Evolutionary conservation across 2,329 filamentous ascomycete genomes (phyloP), one percentile per base, ranked within the genome.

Genomic region (Sordariomycetes sp.): DNA sequence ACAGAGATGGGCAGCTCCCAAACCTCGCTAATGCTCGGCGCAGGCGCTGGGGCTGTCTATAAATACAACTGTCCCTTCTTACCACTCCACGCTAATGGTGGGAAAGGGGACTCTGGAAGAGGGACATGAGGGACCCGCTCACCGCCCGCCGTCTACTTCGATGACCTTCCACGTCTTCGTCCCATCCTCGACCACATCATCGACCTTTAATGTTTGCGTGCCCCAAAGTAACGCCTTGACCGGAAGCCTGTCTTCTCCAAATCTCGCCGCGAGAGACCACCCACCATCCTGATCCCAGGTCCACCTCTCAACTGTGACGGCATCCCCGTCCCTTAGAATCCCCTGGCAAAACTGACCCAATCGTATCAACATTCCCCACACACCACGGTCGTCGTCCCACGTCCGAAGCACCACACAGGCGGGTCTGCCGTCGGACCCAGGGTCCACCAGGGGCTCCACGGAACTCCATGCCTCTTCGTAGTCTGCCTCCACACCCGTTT

Each of bases 391-490:
- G 6, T 59, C 58, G 22, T 61, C 57, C 25, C 58, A 60, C 0
- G 59, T 59, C 8, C 60, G 64, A 25, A 59, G 32, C 17, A 60
- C 62, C 10, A 22, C 45, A 7, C n/a, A 50, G 45, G 22, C n/a
- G 2, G 45, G 20, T 3, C 45, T 2, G 12, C 22, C 59, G 34
- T 10, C 39, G 56, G 55, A 50, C 10, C 36, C 12, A 52, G 28
- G 55, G n/a, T 13, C 52, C 36, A 24, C 59, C 6, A 65, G 64
- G 0, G 68, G 69, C 2, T 69, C 65, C 2, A 74, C 66, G 50
- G 82, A 78, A 1, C 70, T 66, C 85, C 85, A 88, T 2, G 86
- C 65, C 66, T 89, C 85, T 65, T 87, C 85, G 61, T 90, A 89
- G 1, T 69, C 68, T 8, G 75, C 75, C 52, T 75, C 66, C 0